phyloP scores from a whole-genome alignment of 805 yeast genomes.

The Saccharomycopsis fodiens region DNA sequence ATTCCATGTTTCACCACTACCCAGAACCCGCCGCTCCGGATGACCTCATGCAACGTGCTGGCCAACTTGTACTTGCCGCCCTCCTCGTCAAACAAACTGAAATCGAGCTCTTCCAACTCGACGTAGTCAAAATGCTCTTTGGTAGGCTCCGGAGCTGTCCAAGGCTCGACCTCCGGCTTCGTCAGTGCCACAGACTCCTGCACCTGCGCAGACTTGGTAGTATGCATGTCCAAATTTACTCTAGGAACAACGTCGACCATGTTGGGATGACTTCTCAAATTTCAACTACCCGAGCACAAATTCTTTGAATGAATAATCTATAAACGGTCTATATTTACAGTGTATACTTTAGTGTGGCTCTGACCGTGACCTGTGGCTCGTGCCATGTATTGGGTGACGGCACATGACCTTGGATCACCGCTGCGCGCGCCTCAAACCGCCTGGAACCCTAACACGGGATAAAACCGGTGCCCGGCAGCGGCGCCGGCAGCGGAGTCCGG shows the following conservation, averaged over 20 bases:
- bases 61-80: slow-evolving; percentile 6
- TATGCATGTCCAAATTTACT: too few species aligned
- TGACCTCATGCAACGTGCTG: slow-evolving; percentile 3
- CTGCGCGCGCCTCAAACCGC: not conserved
- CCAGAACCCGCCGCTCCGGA: slow-evolving; percentile 7
- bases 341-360: not conserved
- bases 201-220: not conserved
- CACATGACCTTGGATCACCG: not conserved
- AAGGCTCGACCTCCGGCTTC: not conserved
- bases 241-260: not conserved
- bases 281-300: not conserved
- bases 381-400: not conserved
- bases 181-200: too few species aligned
- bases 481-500: not conserved
- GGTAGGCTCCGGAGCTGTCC: not conserved
- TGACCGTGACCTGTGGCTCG: too few species aligned
- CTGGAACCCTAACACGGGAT: not conserved
- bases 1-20: slow-evolving; percentile 7
- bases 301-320: not conserved
- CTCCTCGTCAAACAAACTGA: slow-evolving; percentile 2
- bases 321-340: not conserved
- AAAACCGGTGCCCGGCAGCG: not conserved
- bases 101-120: slow-evolving; percentile 4
- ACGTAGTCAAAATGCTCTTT: slow-evolving; percentile 1
- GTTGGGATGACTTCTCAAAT: not conserved